phyloP scores from a whole-genome alignment of 2,329 filamentous ascomycete species.

The Xylogone sp. region DNA sequence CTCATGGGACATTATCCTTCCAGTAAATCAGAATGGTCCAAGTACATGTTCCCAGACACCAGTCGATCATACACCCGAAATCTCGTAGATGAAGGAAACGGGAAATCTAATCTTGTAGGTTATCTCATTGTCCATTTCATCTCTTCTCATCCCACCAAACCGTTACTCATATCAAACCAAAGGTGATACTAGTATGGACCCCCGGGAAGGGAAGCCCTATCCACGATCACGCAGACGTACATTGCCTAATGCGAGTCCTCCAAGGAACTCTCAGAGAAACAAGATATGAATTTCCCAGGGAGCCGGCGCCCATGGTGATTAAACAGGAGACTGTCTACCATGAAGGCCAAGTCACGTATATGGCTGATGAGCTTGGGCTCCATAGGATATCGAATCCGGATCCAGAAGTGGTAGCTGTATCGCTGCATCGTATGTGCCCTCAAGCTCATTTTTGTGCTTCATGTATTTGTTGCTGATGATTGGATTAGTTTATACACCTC shows the following conservation, averaged over 20 bases:
- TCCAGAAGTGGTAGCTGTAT: slow-evolving; percentile 70
- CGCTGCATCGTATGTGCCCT: slow-evolving; percentile 65
- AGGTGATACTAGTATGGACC: slow-evolving; percentile 85
- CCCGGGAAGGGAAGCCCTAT: slow-evolving; percentile 79
- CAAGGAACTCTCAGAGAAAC: slow-evolving; percentile 77
- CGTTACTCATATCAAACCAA: slow-evolving; percentile 9
- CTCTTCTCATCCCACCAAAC: not conserved
- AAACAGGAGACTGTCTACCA: slow-evolving; percentile 60
- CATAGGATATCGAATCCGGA: slow-evolving; percentile 79
- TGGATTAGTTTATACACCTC: slow-evolving; percentile 71
- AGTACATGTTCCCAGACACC: slow-evolving; percentile 70
- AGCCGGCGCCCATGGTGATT: slow-evolving; percentile 58
- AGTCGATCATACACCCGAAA: slow-evolving; percentile 79
- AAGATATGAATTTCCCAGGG: slow-evolving; percentile 68
- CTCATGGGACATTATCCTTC: slow-evolving; percentile 75
- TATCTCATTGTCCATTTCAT: slow-evolving; percentile 1
- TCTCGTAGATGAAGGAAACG: slow-evolving; percentile 85
- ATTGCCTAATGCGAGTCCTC: slow-evolving; percentile 88
- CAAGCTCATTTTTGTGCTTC: slow-evolving; percentile 1
- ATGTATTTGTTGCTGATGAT: slow-evolving; percentile 3
- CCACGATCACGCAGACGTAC: slow-evolving; percentile 81
- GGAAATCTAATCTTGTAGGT: slow-evolving; percentile 50
- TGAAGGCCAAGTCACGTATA: slow-evolving; percentile 78
- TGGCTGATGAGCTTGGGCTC: slow-evolving; percentile 84
- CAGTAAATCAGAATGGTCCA: slow-evolving; percentile 64